Evolutionary conservation across 164 flowering plant genomes (phyloP).

Genomic region (Nymphaea thermarum): DNA sequence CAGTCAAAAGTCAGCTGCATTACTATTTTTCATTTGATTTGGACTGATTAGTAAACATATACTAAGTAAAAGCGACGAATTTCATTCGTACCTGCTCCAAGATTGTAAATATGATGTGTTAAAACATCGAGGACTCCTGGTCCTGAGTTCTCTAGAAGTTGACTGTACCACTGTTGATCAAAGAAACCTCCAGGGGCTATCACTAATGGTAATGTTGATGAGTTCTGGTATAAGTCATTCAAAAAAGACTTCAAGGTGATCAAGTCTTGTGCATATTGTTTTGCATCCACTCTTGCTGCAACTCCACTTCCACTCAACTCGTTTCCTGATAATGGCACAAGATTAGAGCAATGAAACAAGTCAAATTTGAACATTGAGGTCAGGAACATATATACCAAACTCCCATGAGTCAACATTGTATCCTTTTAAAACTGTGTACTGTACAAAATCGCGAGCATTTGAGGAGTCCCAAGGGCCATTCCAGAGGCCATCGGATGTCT

Average conservation of each 20-base stretch:
- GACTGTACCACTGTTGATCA: constrained; percentile 33
- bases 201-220: constrained; percentile 26
- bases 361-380: not conserved
- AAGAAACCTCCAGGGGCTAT: constrained; percentile 73
- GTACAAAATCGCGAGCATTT: constrained; percentile 5
- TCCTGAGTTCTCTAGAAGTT: constrained; percentile 51
- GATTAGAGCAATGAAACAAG: not conserved
- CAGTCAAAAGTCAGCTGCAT: not conserved
- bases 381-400: constrained; percentile 2
- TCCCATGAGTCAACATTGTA: constrained; percentile 8
- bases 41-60: too few relatives aligned
- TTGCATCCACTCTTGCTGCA: constrained; percentile 43
- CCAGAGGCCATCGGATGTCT: constrained; percentile 2
- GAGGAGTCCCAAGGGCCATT: constrained; percentile 8
- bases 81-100: constrained; percentile 32
- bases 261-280: constrained; percentile 46
- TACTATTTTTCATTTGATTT: too few relatives aligned
- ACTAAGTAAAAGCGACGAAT: not conserved
- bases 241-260: constrained; percentile 29
- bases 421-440: constrained; percentile 5
- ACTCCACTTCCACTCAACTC: constrained; percentile 63
- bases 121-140: constrained; percentile 27
- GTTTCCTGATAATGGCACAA: constrained; percentile 29
- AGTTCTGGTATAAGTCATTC: constrained; percentile 25
- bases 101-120: constrained; percentile 57